These are phyloP conservation scores for Sordaria brevicollis DNA, from an alignment of 495 filamentous ascomycete genomes.

Conservation along the genomic window DNA sequence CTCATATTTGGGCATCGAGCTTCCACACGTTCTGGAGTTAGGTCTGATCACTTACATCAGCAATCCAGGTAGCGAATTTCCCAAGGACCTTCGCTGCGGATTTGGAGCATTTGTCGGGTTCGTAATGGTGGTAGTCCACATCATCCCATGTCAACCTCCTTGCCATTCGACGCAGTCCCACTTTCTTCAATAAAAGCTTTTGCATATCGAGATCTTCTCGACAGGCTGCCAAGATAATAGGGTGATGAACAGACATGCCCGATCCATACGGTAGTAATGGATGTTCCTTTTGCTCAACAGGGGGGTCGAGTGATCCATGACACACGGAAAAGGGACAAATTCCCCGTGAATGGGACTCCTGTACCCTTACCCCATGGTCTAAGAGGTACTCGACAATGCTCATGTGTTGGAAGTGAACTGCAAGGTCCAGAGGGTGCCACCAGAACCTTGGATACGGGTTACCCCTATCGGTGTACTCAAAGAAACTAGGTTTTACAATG, in stretches of 20 bases:
- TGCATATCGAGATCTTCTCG: neutral
- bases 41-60: too few relatives aligned
- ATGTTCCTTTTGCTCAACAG: too few relatives aligned
- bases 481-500: neutral
- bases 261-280: too few relatives aligned
- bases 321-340: neutral
- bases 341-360: neutral
- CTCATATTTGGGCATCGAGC: too few relatives aligned
- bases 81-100: too few relatives aligned
- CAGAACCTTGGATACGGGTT: neutral
- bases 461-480: neutral
- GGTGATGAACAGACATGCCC: neutral
- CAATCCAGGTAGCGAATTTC: too few relatives aligned
- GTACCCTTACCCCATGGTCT: neutral
- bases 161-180: neutral
- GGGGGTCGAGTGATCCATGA: too few relatives aligned
- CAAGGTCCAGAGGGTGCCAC: slow-evolving; percentile 1
- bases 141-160: too few relatives aligned
- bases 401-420: neutral
- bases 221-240: neutral
- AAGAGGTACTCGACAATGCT: neutral
- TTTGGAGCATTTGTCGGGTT: too few relatives aligned
- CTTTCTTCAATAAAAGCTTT: neutral
- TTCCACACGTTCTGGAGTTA: too few relatives aligned
- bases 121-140: too few relatives aligned